Evolutionary conservation across 225 moss, liverwort and hornwort species (phyloP).

Genomic region (Bryoerythrophyllum caledonicum): DNA sequence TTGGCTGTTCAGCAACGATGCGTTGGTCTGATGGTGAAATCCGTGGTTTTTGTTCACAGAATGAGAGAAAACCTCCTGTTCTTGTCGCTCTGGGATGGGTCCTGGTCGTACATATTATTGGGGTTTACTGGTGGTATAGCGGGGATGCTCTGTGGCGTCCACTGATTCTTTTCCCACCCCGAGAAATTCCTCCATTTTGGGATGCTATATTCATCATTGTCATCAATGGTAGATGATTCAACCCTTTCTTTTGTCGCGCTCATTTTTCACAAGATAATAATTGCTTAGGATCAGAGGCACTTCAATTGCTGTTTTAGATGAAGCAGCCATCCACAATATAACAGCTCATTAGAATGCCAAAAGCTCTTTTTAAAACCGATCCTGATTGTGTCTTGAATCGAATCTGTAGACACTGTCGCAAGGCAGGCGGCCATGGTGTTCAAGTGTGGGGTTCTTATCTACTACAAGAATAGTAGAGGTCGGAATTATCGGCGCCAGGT

Average conservation of each 20-base stretch:
- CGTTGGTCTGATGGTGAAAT: conserved; percentile 22
- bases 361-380: neutral
- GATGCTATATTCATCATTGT: conserved; percentile 91
- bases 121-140: conserved; percentile 93
- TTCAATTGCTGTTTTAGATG: neutral
- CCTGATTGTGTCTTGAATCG: conserved; percentile 21
- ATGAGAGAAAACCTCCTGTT: conserved; percentile 73
- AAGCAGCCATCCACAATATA: neutral
- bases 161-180: conserved; percentile 71
- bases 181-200: conserved; percentile 86
- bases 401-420: conserved; percentile 74
- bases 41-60: conserved; percentile 43
- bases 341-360: neutral
- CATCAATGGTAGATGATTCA: conserved; percentile 69
- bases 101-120: conserved; percentile 68
- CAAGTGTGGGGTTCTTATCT: conserved; percentile 84
- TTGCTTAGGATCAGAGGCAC: neutral
- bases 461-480: conserved; percentile 88
- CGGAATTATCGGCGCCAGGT: conserved; percentile 96
- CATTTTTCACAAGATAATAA: neutral
- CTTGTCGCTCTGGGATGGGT: conserved; percentile 63
- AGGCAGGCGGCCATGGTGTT: conserved; percentile 86
- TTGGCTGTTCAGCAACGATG: neutral
- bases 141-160: conserved; percentile 88
- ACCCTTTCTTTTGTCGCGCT: neutral